phyloP scores from a whole-genome alignment of 2,329 filamentous ascomycete genomes.

The Claviceps sp. region DNA sequence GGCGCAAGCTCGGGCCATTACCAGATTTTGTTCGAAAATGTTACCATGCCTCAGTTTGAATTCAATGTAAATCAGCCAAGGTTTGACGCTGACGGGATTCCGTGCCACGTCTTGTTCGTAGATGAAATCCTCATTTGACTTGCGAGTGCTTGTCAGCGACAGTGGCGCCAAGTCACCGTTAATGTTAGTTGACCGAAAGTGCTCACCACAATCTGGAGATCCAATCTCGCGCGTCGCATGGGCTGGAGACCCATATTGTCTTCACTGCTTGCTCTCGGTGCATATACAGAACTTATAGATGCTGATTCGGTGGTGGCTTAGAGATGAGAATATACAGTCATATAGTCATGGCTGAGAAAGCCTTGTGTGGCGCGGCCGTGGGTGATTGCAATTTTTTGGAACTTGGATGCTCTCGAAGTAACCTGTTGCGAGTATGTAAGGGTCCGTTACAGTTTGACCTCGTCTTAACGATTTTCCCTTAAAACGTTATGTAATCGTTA shows the following conservation, averaged over 20 bases:
- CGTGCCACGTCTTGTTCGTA: constrained; percentile 95
- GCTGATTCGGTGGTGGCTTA: not conserved
- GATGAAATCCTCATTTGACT: constrained; percentile 78
- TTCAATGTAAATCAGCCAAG: constrained; percentile 89
- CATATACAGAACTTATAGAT: not conserved
- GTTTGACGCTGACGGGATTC: constrained; percentile 73
- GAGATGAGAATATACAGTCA: not conserved
- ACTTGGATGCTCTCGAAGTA: no score
- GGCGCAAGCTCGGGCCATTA: constrained; percentile 81
- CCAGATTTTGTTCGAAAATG: constrained; percentile 68
- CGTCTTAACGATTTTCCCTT: no score
- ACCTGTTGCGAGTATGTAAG: no score
- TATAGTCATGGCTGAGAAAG: not conserved
- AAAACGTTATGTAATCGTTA: no score
- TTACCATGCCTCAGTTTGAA: constrained; percentile 83
- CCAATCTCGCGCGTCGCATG: not conserved
- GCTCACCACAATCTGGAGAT: constrained; percentile 21
- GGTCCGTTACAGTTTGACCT: no score
- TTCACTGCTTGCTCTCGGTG: not conserved
- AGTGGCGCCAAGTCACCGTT: not conserved
- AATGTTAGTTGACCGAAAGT: not conserved
- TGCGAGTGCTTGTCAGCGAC: constrained; percentile 10
- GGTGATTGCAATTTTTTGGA: not conserved
- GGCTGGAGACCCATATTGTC: not conserved
- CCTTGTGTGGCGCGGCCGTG: not conserved